phyloP scores from a whole-genome alignment of 192 early-diverging fungal species.

The Backusella parvicylindrica region DNA sequence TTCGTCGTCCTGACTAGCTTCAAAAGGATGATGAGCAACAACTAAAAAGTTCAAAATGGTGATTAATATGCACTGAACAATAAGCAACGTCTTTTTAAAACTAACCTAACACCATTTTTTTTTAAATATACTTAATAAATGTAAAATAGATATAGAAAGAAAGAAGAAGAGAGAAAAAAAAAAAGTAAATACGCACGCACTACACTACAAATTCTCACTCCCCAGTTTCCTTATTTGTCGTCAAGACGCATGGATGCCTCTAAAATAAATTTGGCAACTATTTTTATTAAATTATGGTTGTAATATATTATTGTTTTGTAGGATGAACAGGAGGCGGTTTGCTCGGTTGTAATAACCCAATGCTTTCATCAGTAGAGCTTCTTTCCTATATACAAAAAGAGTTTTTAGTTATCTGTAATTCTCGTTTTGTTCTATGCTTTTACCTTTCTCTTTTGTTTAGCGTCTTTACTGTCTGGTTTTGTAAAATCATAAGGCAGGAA shows the following conservation, averaged over 20 bases:
- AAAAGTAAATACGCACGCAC: neutral
- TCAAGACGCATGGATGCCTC: neutral
- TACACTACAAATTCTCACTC: neutral
- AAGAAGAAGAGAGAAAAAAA: neutral
- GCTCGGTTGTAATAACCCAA: neutral
- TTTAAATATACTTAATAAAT: neutral
- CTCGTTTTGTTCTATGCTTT: neutral
- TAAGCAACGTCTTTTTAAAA: neutral
- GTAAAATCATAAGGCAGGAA: slow-evolving; percentile 76
- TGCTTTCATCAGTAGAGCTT: slow-evolving; percentile 1
- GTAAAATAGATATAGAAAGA: neutral
- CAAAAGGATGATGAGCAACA: slow-evolving; percentile 45
- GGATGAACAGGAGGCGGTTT: neutral
- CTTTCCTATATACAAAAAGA: neutral
- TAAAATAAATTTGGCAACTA: neutral
- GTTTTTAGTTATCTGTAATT: neutral
- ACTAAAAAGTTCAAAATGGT: neutral
- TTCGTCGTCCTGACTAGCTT: slow-evolving; percentile 62
- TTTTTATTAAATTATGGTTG: neutral
- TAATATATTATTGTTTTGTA: neutral
- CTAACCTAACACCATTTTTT: neutral
- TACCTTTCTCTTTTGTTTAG: slow-evolving; percentile 8
- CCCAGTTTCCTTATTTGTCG: neutral
- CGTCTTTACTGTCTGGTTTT: slow-evolving; percentile 34
- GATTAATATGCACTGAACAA: neutral